Evolutionary conservation across 2,329 filamentous ascomycete genomes (phyloP).

Genomic region (Cladosporium sp.): DNA sequence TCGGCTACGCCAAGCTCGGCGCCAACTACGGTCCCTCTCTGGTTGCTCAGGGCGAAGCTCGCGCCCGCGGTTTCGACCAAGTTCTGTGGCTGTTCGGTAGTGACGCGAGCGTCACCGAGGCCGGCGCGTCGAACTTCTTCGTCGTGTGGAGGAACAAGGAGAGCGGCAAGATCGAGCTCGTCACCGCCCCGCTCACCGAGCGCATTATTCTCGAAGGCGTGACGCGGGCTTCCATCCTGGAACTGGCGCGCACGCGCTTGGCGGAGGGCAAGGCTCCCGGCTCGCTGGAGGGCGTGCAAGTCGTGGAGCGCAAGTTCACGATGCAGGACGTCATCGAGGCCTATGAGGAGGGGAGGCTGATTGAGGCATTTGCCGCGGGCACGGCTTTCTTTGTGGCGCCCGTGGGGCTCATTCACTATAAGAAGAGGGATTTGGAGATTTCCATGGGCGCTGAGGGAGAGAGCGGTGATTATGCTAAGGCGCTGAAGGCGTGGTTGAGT

Average conservation of each 20-base stretch:
- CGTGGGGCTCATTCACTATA: conserved; percentile 43
- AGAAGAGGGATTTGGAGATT: conserved; percentile 40
- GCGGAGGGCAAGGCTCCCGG: conserved; percentile 26
- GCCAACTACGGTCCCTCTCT: conserved; percentile 90
- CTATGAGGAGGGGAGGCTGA: conserved; percentile 65
- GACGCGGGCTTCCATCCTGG: conserved; percentile 75
- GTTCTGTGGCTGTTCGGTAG: conserved; percentile 89
- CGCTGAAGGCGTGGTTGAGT: conserved; percentile 44
- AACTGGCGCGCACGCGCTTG: conserved; percentile 64
- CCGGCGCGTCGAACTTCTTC: conserved; percentile 90
- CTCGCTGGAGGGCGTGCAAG: conserved; percentile 49
- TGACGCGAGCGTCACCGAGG: conserved; percentile 78
- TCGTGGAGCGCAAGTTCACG: conserved; percentile 78
- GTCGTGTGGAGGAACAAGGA: conserved; percentile 69
- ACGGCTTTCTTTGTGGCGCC: conserved; percentile 62
- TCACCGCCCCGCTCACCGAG: conserved; percentile 80
- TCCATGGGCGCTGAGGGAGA: conserved; percentile 37
- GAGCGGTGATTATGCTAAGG: conserved; percentile 38
- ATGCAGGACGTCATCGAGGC: conserved; percentile 75
- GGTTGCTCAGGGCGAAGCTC: conserved; percentile 71
- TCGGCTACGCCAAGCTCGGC: conserved; percentile 87
- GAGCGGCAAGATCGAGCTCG: conserved; percentile 57
- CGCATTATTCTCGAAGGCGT: conserved; percentile 82
- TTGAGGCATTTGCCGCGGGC: conserved; percentile 83
- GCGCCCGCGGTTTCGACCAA: conserved; percentile 73